Evolutionary conservation across 2,329 filamentous ascomycete species (phyloP), one percentile per base, ranked within the genome.

Genomic region (Trematosphaeria pertusa): DNA sequence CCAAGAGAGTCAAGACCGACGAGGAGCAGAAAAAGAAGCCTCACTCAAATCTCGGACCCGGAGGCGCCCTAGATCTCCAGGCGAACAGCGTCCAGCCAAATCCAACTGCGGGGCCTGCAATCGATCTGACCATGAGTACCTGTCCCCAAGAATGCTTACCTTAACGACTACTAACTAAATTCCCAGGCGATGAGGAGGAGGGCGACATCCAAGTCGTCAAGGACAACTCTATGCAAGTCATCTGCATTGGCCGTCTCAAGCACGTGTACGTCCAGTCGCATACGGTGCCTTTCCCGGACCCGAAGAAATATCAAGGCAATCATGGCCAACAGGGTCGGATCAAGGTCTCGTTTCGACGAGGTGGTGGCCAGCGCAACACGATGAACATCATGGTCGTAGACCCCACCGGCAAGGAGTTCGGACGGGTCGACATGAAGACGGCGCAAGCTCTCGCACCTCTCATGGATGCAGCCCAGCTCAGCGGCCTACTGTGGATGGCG

Each of bases 221-320:
- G 32, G 81, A 88, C 45, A 78, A 84, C 21, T 81, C 78, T 36
- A 80, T 85, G 15, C 83, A 89, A 64, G 85, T 90, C 62, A 87
- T 95, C 3, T 95, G 90, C 72, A 91, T 89, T 63, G 91, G 91
- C 32, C 87, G 88, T 73, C 73, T 95, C 15, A 85, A 90, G 43
- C 81, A 80, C 14, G 82, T 85, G 2, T 82, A 76, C 43, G 76
- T 94, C 32, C 84, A 86, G 53, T 87, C 87, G 50, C 80, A 84
- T 59, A 75, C 78, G 26, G 83, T 93, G 2, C 91, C 90, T 1
- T 82, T 79, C 2, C 84, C 86, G 0, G 90, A 86, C 59, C 84
- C 87, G 1, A 81, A 81, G 21, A 78, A 80, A 18, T 78, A 83
- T 48, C 75, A 80, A 15, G 75, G 88, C 8, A 84, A 83, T 56